Evolutionary conservation across 257 asterid species (phyloP).

Genomic region (Fraxinus excelsior): DNA sequence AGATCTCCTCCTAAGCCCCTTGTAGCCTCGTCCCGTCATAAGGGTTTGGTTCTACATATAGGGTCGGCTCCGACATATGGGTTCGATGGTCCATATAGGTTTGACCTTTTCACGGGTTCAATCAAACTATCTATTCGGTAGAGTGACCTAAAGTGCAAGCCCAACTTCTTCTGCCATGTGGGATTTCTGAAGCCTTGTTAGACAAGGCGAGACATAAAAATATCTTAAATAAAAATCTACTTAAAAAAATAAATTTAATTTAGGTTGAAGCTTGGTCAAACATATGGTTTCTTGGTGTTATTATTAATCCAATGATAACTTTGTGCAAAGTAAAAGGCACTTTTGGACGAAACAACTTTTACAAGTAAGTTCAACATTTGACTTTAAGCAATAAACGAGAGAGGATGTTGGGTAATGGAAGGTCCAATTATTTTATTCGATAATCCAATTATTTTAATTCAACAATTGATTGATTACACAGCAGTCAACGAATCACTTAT

Average conservation of each 20-base stretch:
- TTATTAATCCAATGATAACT: neutral
- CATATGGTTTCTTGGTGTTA: neutral
- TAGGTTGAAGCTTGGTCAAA: neutral
- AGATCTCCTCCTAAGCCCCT: no score
- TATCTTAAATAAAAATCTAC: neutral
- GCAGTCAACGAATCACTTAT: slow-evolving; percentile 24
- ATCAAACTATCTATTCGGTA: no score
- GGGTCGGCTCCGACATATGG: no score
- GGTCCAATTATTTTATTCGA: slow-evolving; percentile 44
- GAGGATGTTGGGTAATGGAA: slow-evolving; percentile 12
- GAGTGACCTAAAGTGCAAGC: no score
- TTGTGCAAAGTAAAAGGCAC: neutral
- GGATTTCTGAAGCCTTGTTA: no score
- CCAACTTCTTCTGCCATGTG: no score
- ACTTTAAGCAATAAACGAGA: slow-evolving; percentile 36
- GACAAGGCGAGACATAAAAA: no score
- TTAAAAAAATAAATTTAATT: neutral
- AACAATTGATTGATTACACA: slow-evolving; percentile 4
- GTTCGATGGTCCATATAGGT: no score
- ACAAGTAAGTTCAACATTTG: slow-evolving; percentile 52
- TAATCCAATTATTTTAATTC: slow-evolving; percentile 27
- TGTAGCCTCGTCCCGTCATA: no score
- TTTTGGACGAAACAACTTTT: slow-evolving; percentile 53
- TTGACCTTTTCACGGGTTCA: no score
- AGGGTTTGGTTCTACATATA: no score